Evolutionary conservation across 768 basidiomycete species (phyloP), one percentile per base, ranked within the genome.

Genomic region (Postia placenta): DNA sequence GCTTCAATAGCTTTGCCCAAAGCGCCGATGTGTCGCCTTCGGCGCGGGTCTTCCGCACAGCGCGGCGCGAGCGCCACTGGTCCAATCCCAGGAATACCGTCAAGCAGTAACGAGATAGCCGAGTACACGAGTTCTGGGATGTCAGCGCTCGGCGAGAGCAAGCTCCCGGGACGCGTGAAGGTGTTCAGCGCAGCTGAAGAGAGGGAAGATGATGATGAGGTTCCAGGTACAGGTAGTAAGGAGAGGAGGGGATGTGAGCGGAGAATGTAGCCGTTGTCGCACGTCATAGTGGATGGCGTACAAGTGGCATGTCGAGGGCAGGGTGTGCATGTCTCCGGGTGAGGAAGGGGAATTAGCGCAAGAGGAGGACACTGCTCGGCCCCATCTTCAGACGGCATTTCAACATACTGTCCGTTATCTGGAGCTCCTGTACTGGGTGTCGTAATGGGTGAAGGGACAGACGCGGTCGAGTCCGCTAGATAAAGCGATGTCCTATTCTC

Each of bases 31-130:
- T 83, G 74, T 47, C 73, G 68, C 67, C 83, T 88, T 60, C 89
- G 72, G 60, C 71, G 78, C 47, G 86, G 86, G 67, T 92, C 88
- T 68, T 85, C 84, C 42, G 81, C 69, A 60, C 90, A 92, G 40
- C 78, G 73, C 35, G 86, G 85, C 22, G 88, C 80, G 45, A 92
- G 71, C 19, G 81, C 87, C 35, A 92, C 74, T 51, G 85, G 78
- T n/a, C 88, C 87, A 20, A 89, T 66, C 26, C 80, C 78, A 19
- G 89, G 90, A 42, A 91, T 62, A 25, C 90, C 90, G 66, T 92
- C 75, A 11, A 60, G 26, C 3, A 45, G 44, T 17, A 48, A 45
- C 39, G 80, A 66, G 11, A 71, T n/a, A 2, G 48, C 54, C 1
- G 52, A 49, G 24, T 61, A 54, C 22, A 61, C 45, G 9, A 59